Percentiles rank a stretch among this genome's conserved stretches.
Evolutionary conservation across 768 basidiomycete genomes (phyloP).

Genomic region (Naganishia vishniacii): DNA sequence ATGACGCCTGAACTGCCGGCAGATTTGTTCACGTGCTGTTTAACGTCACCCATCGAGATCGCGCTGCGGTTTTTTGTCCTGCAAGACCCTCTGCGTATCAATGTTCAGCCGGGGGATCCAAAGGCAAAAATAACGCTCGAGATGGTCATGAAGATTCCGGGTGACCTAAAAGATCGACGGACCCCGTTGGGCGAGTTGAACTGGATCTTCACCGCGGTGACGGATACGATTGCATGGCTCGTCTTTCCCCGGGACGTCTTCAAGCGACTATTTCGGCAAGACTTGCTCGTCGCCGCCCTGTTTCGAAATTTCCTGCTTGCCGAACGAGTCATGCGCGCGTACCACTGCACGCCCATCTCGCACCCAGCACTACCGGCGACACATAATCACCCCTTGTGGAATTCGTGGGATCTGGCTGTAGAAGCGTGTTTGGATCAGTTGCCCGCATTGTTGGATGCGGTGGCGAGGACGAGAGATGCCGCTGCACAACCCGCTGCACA

Average conservation of each 20-base stretch:
- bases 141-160: conserved; percentile 90
- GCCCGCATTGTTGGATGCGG: conserved; percentile 63
- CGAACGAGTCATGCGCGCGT: conserved; percentile 95
- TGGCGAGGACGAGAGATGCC: conserved; percentile 40
- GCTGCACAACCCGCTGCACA: conserved; percentile 30
- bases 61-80: conserved; percentile 84
- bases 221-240: conserved; percentile 99
- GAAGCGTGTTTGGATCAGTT: conserved; percentile 89
- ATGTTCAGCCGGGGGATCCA: conserved; percentile 62
- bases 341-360: conserved; percentile 93
- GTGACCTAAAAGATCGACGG: conserved; percentile 90
- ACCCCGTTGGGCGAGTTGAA: conserved; percentile 97
- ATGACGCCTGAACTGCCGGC: conserved; percentile 95
- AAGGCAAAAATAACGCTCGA: conserved; percentile 56
- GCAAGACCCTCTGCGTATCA: conserved; percentile 63
- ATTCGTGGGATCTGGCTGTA: conserved; percentile 94
- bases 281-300: conserved; percentile 88
- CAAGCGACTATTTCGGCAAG: conserved; percentile 87
- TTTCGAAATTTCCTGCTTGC: conserved; percentile 97
- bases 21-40: conserved; percentile 92
- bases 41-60: conserved; percentile 97
- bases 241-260: conserved; percentile 90
- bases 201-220: conserved; percentile 99
- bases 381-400: conserved; percentile 95
- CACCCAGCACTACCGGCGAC: conserved; percentile 85